Conservation (phyloP, 495 filamentous ascomycete species). For the Aspergillus panamensis region DNA sequence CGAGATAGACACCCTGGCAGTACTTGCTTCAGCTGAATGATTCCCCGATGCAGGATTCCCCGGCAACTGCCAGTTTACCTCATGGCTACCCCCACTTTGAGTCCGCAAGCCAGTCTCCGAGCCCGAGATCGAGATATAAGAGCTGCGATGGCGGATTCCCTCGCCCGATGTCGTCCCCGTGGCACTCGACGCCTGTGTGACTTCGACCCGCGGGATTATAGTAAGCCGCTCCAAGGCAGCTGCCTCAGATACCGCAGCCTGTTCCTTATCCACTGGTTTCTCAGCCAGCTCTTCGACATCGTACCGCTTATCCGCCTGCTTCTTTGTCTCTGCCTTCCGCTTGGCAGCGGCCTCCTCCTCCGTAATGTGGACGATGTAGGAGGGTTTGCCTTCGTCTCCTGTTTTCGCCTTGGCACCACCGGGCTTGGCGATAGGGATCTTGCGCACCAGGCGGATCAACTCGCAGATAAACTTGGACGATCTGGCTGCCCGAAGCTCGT, state of each 20-base stretch:
- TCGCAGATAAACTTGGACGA: neutral
- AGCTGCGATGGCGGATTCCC: neutral
- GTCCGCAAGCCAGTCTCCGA: neutral
- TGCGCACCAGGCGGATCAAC: neutral
- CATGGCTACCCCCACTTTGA: neutral
- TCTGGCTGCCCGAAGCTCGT: neutral
- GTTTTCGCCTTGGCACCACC: neutral
- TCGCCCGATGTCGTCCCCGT: neutral
- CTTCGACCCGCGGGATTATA: neutral
- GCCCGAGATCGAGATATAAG: neutral
- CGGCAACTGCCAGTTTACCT: neutral
- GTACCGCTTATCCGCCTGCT: neutral
- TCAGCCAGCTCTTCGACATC: neutral
- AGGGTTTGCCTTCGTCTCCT: neutral
- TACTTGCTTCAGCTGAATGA: neutral
- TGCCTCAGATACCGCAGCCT: neutral
- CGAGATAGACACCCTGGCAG: neutral
- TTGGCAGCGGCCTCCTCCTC: neutral
- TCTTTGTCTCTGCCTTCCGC: neutral
- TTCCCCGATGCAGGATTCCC: neutral
- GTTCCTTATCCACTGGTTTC: neutral
- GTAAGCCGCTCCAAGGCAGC: neutral
- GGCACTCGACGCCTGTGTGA: neutral
- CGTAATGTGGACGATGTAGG: neutral
- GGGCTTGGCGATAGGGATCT: neutral